phyloP scores from a whole-genome alignment of 2,329 filamentous ascomycete genomes.

The Shiraia sp. region DNA sequence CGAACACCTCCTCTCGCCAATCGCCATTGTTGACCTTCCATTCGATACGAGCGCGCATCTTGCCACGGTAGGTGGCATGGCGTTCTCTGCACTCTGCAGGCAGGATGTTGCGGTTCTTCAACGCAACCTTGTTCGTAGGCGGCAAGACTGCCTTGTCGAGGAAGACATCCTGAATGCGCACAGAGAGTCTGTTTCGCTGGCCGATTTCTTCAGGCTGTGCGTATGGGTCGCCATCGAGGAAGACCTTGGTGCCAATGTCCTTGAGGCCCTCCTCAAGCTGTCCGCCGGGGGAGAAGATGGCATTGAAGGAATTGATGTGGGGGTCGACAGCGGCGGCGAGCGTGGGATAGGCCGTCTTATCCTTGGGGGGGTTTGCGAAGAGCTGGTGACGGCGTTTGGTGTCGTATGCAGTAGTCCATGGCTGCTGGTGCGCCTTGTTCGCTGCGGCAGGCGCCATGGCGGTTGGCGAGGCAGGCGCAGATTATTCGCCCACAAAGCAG shows the following conservation, averaged over 20 bases:
- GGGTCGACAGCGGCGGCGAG: conserved; percentile 85
- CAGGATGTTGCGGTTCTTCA: conserved; percentile 79
- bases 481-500: not conserved
- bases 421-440: conserved; percentile 41
- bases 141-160: conserved; percentile 83
- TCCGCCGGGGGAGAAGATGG: conserved; percentile 75
- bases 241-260: conserved; percentile 89
- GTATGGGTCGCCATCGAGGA: conserved; percentile 74
- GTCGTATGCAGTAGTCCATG: conserved; percentile 84
- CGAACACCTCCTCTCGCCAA: conserved; percentile 77
- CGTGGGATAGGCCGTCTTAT: conserved; percentile 84
- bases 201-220: conserved; percentile 58
- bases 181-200: conserved; percentile 72
- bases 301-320: conserved; percentile 95
- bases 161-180: conserved; percentile 79
- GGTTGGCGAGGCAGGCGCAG: conserved; percentile 8
- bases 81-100: conserved; percentile 94
- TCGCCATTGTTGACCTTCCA: conserved; percentile 87
- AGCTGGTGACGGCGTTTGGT: conserved; percentile 84
- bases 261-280: conserved; percentile 74
- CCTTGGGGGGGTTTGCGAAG: conserved; percentile 84
- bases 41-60: conserved; percentile 80
- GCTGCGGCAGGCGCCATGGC: conserved; percentile 50
- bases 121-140: conserved; percentile 78
- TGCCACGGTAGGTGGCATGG: conserved; percentile 87